Percentiles rank a stretch among this genome's conserved stretches.
These are phyloP conservation scores for Magnaporthales sp. DNA, from an alignment of 2,329 filamentous ascomycete species.

Conservation along the genomic window DNA sequence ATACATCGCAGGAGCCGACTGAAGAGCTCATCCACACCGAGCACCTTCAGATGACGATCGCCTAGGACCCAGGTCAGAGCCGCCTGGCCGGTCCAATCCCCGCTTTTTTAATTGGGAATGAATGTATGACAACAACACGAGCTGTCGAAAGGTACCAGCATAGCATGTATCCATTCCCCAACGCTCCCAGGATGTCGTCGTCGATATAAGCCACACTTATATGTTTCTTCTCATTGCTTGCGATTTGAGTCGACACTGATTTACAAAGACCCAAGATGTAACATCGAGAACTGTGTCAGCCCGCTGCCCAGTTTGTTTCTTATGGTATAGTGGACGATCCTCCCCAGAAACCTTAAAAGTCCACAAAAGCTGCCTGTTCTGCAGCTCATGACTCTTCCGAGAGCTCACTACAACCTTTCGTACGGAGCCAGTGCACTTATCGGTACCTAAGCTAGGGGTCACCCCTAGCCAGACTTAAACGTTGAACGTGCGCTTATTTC, in stretches of 20 bases:
- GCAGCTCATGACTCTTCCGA: not conserved
- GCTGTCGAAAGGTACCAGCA: not conserved
- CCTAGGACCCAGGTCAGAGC: not conserved
- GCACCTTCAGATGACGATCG: not conserved
- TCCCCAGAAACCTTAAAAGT: no score
- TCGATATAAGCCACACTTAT: no score
- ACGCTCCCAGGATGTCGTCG: not conserved
- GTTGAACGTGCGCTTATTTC: not conserved
- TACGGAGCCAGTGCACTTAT: not conserved
- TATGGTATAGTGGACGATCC: not conserved
- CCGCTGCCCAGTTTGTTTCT: not conserved
- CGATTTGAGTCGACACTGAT: no score
- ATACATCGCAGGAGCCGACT: not conserved
- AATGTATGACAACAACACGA: not conserved
- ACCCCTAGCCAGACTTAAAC: not conserved
- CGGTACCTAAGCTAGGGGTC: not conserved
- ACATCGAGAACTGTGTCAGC: not conserved
- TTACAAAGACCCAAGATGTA: no score
- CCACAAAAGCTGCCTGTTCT: not conserved
- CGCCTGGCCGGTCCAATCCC: not conserved
- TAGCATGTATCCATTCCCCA: not conserved
- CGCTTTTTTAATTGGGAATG: not conserved
- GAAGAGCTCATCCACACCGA: not conserved
- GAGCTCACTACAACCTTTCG: not conserved
- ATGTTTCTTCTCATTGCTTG: no score